A percentile compares a stretch with the other conserved stretches of the same genome.
Conservation (phyloP, 768 basidiomycete genomes). For the Phaeolepiota aurea region DNA sequence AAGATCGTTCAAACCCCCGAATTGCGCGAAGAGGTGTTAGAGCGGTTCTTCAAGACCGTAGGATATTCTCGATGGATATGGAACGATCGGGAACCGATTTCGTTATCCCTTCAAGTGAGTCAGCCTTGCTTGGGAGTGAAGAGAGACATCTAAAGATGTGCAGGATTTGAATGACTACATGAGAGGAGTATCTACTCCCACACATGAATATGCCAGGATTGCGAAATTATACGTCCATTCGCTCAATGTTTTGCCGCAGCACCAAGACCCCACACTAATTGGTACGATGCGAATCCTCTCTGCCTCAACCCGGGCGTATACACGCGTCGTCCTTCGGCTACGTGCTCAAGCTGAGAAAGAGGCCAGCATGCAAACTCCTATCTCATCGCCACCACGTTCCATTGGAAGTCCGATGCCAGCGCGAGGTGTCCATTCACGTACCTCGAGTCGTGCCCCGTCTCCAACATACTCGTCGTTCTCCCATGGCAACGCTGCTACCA, state of each 20-base stretch:
- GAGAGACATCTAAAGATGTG: neutral
- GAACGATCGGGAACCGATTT: conserved; percentile 53
- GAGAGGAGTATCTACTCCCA: conserved; percentile 69
- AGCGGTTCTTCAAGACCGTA: conserved; percentile 60
- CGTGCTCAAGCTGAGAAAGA: conserved; percentile 71
- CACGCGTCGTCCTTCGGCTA: conserved; percentile 70
- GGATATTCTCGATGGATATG: conserved; percentile 67
- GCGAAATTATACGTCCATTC: conserved; percentile 52
- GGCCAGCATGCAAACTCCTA: conserved; percentile 14
- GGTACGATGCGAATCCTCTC: conserved; percentile 44
- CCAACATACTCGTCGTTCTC: conserved; percentile 46
- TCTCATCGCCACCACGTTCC: neutral
- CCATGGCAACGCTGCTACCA: conserved; percentile 15
- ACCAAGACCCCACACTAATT: conserved; percentile 28
- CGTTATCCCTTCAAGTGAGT: conserved; percentile 50
- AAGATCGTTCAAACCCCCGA: conserved; percentile 38
- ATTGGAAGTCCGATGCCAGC: conserved; percentile 12
- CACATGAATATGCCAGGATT: conserved; percentile 60
- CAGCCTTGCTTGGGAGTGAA: neutral
- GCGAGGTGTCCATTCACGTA: conserved; percentile 24
- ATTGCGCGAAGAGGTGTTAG: conserved; percentile 57
- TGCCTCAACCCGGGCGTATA: conserved; percentile 66
- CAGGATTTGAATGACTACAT: conserved; percentile 78
- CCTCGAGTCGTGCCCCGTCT: conserved; percentile 61
- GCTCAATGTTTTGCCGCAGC: conserved; percentile 28